A percentile compares a stretch with the other conserved stretches of the same genome.
Conservation (phyloP, 78 protist species). For the Emiliania huxleyi region DNA sequence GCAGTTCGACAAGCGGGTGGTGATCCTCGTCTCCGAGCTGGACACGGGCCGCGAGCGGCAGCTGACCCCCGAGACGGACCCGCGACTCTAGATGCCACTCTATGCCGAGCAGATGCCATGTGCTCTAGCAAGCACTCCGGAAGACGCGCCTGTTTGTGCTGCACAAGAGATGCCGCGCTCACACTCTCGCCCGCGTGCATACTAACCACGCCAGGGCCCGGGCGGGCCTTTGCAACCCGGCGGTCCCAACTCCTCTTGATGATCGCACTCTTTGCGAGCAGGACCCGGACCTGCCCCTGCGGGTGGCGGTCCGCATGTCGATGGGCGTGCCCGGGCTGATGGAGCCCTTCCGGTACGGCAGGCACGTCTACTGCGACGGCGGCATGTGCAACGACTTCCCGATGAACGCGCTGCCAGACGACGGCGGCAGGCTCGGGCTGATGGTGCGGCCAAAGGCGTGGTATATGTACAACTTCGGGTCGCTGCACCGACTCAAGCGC, state of each 20-base stretch:
- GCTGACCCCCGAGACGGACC: background rate
- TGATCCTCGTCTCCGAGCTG: background rate
- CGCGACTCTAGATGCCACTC: no score
- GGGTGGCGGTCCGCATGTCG: background rate
- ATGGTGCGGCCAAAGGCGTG: background rate
- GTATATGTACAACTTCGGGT: background rate
- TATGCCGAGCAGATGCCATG: no score
- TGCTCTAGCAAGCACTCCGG: no score
- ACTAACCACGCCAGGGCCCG: no score
- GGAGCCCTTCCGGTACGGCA: background rate
- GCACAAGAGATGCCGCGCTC: no score
- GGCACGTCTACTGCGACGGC: slow-evolving; percentile 25
- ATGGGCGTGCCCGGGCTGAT: slow-evolving; percentile 19
- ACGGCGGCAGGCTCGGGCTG: background rate
- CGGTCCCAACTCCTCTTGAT: no score
- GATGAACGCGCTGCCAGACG: background rate
- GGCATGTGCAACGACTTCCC: slow-evolving; percentile 20
- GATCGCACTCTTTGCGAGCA: no score
- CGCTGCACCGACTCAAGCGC: background rate
- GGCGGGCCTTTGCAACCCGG: no score
- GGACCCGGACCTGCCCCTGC: background rate
- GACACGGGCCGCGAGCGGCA: slow-evolving; percentile 4
- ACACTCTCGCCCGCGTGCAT: no score
- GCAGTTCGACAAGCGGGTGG: background rate
- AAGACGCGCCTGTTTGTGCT: no score